Conservation (phyloP, 2,329 filamentous ascomycete species). For the Thelonectria rubi region DNA sequence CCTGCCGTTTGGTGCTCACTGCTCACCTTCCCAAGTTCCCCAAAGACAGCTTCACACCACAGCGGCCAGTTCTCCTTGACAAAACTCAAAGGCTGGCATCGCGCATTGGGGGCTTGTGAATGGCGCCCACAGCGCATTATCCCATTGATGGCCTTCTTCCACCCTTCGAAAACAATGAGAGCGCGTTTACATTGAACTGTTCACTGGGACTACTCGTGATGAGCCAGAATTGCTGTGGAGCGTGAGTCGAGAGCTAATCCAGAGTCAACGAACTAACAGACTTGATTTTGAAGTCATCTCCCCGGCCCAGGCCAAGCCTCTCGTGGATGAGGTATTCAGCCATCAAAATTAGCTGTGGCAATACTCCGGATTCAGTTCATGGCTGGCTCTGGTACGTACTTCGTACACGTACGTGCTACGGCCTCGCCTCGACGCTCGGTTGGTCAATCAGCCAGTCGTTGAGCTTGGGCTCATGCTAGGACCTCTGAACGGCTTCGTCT, state of each 20-base stretch:
- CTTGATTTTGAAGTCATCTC: conserved; percentile 20
- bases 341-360: conserved; percentile 7
- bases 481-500: neutral
- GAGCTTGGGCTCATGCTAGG: conserved; percentile 18
- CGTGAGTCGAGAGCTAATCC: conserved; percentile 16
- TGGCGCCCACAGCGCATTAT: neutral
- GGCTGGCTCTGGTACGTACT: neutral
- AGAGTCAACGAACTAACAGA: conserved; percentile 15
- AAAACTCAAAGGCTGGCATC: neutral
- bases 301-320: conserved; percentile 4
- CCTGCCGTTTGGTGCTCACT: neutral
- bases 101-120: neutral
- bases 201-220: neutral
- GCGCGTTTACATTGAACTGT: no score
- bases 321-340: conserved; percentile 15
- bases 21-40: neutral
- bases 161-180: no score
- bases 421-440: neutral
- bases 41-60: no score
- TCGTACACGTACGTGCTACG: neutral
- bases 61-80: no score
- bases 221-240: conserved; percentile 17
- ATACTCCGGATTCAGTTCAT: conserved; percentile 15
- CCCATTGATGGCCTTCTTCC: neutral
- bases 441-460: conserved; percentile 12